These are phyloP conservation scores for Ceriops decandra DNA, from an alignment of 345 rosid species.

Conservation along the genomic window DNA sequence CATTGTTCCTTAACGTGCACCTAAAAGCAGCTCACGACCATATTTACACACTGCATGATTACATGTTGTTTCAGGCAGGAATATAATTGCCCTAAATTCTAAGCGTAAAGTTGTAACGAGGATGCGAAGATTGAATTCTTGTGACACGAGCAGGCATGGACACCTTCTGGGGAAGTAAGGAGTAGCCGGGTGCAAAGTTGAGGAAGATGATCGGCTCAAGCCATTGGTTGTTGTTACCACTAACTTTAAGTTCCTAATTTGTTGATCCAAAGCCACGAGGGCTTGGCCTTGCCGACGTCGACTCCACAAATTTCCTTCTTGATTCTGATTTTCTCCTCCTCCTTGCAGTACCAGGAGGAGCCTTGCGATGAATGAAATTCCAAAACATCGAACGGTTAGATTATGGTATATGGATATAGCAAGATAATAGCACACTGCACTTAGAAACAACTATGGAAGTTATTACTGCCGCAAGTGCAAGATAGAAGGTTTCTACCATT, in stretches of 20 bases:
- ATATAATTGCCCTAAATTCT: not conserved
- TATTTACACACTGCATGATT: not conserved
- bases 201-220: not conserved
- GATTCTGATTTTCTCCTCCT: constrained; percentile 68
- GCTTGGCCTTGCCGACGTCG: constrained; percentile 49
- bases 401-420: not conserved
- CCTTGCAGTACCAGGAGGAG: constrained; percentile 87
- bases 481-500: not conserved
- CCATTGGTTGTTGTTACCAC: too few relatives aligned
- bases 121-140: not conserved
- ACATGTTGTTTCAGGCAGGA: not conserved
- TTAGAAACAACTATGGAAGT: not conserved
- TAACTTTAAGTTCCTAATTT: constrained; percentile 29
- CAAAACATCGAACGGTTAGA: constrained; percentile 5
- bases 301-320: constrained; percentile 59
- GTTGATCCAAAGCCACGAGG: constrained; percentile 82
- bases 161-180: not conserved
- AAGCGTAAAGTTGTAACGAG: not conserved
- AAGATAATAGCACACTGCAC: not conserved
- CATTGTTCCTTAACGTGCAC: not conserved
- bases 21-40: constrained; percentile 1
- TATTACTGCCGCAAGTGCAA: not conserved
- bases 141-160: not conserved
- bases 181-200: not conserved
- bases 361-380: constrained; percentile 35